These are phyloP conservation scores for Ophiorrhiza pumila DNA, from an alignment of 257 asterid species.

Conservation along the genomic window DNA sequence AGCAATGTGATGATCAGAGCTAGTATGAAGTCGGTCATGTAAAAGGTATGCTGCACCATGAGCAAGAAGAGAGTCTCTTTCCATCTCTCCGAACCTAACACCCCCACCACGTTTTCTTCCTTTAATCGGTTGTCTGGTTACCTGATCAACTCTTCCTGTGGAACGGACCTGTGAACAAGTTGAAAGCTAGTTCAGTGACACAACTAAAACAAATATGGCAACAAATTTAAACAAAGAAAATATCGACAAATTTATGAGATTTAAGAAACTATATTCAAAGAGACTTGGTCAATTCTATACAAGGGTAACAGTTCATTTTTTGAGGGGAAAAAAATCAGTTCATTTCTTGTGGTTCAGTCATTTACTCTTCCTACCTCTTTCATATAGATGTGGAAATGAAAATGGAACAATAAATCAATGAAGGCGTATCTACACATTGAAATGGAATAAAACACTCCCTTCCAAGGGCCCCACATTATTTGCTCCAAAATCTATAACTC, in stretches of 20 bases:
- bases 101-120: slow-evolving; percentile 99
- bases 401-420: too few species aligned
- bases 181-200: neutral
- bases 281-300: neutral
- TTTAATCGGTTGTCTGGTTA: slow-evolving; percentile 89
- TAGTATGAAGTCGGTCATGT: slow-evolving; percentile 88
- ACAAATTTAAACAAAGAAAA: neutral
- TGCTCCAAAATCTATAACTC: too few species aligned
- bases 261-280: neutral
- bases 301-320: neutral
- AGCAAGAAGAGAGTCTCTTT: slow-evolving; percentile 91
- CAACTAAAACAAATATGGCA: neutral
- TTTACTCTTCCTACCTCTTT: neutral
- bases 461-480: neutral
- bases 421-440: too few species aligned
- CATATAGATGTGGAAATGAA: neutral
- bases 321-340: too few species aligned
- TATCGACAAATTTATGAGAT: neutral
- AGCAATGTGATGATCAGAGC: slow-evolving; percentile 91
- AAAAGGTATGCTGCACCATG: slow-evolving; percentile 93
- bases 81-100: slow-evolving; percentile 97
- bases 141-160: slow-evolving; percentile 78
- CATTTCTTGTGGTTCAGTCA: neutral
- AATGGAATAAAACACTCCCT: neutral
- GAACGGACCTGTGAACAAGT: slow-evolving; percentile 73